Conservation (phyloP, 352 stramenopile species). For the Phytophthora nicotianae region DNA sequence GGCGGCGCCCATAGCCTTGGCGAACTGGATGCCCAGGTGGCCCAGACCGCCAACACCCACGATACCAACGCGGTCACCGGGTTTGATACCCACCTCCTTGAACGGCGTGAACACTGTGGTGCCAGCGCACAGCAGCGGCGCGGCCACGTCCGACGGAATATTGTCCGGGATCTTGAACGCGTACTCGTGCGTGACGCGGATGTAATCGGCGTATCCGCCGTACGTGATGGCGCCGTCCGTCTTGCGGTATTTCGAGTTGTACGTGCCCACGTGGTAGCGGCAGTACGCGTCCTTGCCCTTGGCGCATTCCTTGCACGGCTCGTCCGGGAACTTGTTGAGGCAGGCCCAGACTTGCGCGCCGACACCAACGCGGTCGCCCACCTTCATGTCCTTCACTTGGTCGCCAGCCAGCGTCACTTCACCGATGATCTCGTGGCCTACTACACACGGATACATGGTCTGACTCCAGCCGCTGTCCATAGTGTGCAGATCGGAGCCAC, state of each 20-base stretch:
- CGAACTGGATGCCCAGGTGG: constrained; percentile 86
- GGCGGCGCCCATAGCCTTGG: constrained; percentile 58
- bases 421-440: constrained; percentile 66
- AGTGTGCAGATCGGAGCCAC: constrained; percentile 60
- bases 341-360: constrained; percentile 82
- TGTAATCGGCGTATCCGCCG: constrained; percentile 74
- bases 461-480: constrained; percentile 54
- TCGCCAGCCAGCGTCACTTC: constrained; percentile 40
- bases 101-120: constrained; percentile 85
- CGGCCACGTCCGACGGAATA: constrained; percentile 57
- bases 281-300: constrained; percentile 77
- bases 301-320: constrained; percentile 63
- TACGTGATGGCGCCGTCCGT: constrained; percentile 45
- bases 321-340: constrained; percentile 53
- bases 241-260: constrained; percentile 46
- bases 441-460: constrained; percentile 49
- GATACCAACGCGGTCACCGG: constrained; percentile 65
- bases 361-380: constrained; percentile 81
- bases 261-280: constrained; percentile 46
- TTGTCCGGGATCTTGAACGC: constrained; percentile 77
- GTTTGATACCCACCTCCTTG: constrained; percentile 49
- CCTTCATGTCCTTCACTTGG: constrained; percentile 62
- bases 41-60: constrained; percentile 86
- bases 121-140: constrained; percentile 81
- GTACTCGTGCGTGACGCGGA: constrained; percentile 70